A percentile compares a stretch with the other conserved stretches of the same genome.
Evolutionary conservation across 1,284 basidiomycete species (phyloP).

Genomic region (Jaminaea rosea): DNA sequence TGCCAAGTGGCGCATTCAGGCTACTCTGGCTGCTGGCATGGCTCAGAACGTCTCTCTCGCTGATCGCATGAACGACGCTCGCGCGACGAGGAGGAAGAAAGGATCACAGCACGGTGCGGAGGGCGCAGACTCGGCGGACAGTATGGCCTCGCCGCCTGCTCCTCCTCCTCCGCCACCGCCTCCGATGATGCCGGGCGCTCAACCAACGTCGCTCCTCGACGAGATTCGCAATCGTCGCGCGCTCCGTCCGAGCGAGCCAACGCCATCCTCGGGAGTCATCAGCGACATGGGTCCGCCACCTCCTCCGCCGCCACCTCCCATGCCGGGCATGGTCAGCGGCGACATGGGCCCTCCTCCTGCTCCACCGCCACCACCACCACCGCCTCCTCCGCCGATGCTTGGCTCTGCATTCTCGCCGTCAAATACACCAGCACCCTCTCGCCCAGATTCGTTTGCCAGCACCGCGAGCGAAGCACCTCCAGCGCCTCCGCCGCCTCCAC

Average conservation of each 20-base stretch:
- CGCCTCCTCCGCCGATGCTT: conserved; percentile 45
- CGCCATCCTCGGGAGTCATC: neutral
- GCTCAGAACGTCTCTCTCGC: conserved; percentile 39
- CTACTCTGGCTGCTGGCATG: conserved; percentile 41
- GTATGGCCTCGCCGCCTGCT: neutral
- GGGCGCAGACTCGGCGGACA: neutral
- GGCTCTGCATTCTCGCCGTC: neutral
- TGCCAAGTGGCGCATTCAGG: conserved; percentile 44
- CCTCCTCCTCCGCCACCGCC: conserved; percentile 10
- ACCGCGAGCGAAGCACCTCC: conserved; percentile 35
- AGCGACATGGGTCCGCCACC: conserved; percentile 21
- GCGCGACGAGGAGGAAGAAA: conserved; percentile 12
- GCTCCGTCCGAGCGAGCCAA: neutral
- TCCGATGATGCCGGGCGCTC: neutral
- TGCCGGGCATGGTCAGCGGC: conserved; percentile 1
- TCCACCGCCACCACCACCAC: conserved; percentile 51
- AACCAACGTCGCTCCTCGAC: conserved; percentile 18
- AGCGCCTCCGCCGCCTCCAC: conserved; percentile 52
- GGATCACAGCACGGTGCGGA: neutral
- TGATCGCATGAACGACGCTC: conserved; percentile 38
- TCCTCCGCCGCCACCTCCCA: conserved; percentile 19
- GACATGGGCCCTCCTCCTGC: conserved; percentile 20
- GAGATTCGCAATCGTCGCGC: conserved; percentile 21
- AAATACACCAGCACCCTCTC: neutral
- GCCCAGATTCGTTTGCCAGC: neutral